phyloP scores from a whole-genome alignment of 768 basidiomycete species.

The Candolleomyces efflorescens region DNA sequence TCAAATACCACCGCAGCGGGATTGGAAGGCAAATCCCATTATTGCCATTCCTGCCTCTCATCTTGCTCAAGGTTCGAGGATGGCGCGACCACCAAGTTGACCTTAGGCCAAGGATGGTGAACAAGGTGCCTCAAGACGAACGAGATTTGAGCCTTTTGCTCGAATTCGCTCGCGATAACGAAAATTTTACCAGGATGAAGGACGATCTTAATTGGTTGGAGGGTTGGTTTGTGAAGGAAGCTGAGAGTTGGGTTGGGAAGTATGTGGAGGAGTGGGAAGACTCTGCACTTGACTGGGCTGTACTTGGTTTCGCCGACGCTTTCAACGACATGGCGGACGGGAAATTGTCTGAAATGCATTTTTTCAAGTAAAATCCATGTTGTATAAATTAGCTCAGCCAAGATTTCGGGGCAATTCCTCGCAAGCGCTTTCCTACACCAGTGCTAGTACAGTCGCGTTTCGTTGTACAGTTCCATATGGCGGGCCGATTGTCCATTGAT shows the following conservation, averaged over 20 bases:
- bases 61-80: neutral
- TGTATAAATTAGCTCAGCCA: too few relatives aligned
- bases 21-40: too few relatives aligned
- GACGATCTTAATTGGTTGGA: neutral
- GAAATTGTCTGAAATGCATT: too few relatives aligned
- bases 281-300: neutral
- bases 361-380: too few relatives aligned
- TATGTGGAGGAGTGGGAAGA: neutral
- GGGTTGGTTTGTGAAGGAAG: neutral
- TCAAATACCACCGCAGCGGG: neutral
- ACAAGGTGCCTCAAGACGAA: neutral
- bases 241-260: neutral
- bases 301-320: too few relatives aligned
- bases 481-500: too few relatives aligned
- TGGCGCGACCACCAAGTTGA: neutral
- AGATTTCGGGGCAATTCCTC: too few relatives aligned
- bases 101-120: neutral
- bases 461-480: too few relatives aligned
- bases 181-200: neutral
- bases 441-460: too few relatives aligned
- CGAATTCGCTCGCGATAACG: neutral
- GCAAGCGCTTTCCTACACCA: too few relatives aligned
- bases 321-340: too few relatives aligned
- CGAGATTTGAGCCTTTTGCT: neutral
- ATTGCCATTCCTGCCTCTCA: constrained; percentile 1